Conservation (phyloP, 306 rosid species). For the Vachellia collinsii region DNA sequence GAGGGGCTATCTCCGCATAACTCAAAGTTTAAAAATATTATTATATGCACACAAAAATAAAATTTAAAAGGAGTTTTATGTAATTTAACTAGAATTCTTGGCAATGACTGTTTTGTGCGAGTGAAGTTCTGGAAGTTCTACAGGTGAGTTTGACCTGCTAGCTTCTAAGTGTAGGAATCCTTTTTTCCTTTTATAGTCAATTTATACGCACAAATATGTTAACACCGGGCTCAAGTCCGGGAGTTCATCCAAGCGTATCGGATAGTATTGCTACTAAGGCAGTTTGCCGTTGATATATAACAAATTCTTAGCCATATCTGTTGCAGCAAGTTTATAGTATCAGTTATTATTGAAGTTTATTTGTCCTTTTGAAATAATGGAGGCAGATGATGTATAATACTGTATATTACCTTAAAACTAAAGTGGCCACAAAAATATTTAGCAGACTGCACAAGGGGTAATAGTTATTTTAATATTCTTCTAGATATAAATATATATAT, state of each 20-base stretch:
- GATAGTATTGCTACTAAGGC: too few species aligned
- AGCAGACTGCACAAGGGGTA: constrained; percentile 1
- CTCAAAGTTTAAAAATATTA: too few species aligned
- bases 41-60: too few species aligned
- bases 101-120: background rate
- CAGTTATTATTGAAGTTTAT: background rate
- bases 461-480: constrained; percentile 3
- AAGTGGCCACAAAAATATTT: background rate
- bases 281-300: too few species aligned
- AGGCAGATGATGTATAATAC: background rate
- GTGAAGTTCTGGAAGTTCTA: background rate
- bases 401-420: background rate
- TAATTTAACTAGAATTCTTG: background rate
- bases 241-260: too few species aligned
- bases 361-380: background rate
- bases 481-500: background rate
- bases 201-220: too few species aligned
- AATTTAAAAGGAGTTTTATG: background rate
- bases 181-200: too few species aligned
- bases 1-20: too few species aligned
- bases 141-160: background rate
- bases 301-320: background rate
- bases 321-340: background rate
- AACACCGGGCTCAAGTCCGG: too few species aligned
- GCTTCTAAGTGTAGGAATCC: background rate